Base-by-base conservation (phyloP, 2,329 filamentous ascomycete genomes). In the Aspergillus alliaceus region DNA sequence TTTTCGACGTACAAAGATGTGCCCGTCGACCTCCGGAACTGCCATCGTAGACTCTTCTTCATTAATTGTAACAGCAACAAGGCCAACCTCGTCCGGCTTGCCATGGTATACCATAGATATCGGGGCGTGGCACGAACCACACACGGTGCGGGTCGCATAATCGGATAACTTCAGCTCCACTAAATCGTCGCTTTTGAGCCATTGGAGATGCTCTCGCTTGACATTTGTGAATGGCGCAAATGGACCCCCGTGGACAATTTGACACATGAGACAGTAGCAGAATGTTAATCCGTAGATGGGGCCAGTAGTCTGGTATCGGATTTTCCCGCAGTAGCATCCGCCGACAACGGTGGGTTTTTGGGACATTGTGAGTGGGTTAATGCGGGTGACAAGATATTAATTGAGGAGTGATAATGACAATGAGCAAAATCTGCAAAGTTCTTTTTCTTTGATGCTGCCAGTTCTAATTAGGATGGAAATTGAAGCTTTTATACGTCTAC, bases 221-320 rank as follows among this genome's bases (percentile, higher is more conserved):
- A 55, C 46, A 34, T 50, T 50, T 3, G 27, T 34, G 27, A 50
- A 55, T 3, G 53, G 42, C 6, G 53, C 53, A 1, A 55, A 55
- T 3, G 53, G 53, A 2, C 32, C 42, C 44, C 53, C 53, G 53
- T 55, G 53, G 3, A 55, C 9, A 18, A 32, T 44, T 15, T 40
- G 53, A 34, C 53, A 55, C 6, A 49, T 55, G 7, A 8, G 25
- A 31, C 53, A 55, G 46, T 55, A 55, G 53, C 53, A 55, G 46
- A 24, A 55, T 27, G 27, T 50, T 14, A 55, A 24, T 7, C 46
- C 53, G 46, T 50, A 55, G 22, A 55, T 27, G 4, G 53, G 53
- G 4, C 24, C 27, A 6, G 27, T 55, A 15, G 53, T 55, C 14
- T 24, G 11, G 35, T 55, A 55, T 9, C 32, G 32, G 12, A 27